A percentile compares a stretch with the other conserved stretches of the same genome.
Evolutionary conservation across 1,139 yeast species (phyloP).

Genomic region (Taphrina flavorubra): DNA sequence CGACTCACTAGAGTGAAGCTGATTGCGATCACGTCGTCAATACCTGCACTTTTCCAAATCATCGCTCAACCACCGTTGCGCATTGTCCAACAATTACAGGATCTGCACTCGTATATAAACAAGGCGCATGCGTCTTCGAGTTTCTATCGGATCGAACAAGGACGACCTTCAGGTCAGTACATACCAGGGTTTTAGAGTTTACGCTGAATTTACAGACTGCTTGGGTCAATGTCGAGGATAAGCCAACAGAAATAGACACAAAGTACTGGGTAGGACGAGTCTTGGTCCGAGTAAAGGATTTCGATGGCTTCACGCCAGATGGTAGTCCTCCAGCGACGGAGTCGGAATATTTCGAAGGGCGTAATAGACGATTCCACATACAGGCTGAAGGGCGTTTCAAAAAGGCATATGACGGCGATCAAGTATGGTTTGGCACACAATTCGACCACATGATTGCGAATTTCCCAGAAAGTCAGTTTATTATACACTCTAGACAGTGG

Average conservation of each 20-base stretch:
- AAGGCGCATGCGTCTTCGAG: conserved; percentile 20
- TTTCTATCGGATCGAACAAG: conserved; percentile 11
- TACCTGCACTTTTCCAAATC: no score
- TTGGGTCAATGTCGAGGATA: conserved; percentile 43
- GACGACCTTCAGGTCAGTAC: conserved; percentile 24
- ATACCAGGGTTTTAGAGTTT: background rate
- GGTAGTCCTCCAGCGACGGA: conserved; percentile 41
- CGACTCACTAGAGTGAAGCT: no score
- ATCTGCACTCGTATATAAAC: no score
- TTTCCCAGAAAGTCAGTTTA: conserved; percentile 40
- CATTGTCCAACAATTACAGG: no score
- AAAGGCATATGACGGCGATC: conserved; percentile 41
- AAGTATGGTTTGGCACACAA: conserved; percentile 43
- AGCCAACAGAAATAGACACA: conserved; percentile 42
- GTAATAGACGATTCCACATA: conserved; percentile 43
- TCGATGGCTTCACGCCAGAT: conserved; percentile 42
- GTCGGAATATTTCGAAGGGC: conserved; percentile 41
- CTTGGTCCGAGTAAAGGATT: conserved; percentile 42
- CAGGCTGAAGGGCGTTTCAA: conserved; percentile 44
- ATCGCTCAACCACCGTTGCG: no score
- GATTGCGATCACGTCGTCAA: no score
- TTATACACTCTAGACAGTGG: background rate
- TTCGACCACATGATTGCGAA: conserved; percentile 43
- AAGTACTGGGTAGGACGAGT: conserved; percentile 43
- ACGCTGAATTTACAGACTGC: conserved; percentile 33